Conservation (phyloP, 139 green algal genomes). For the Penium margaritaceum region DNA sequence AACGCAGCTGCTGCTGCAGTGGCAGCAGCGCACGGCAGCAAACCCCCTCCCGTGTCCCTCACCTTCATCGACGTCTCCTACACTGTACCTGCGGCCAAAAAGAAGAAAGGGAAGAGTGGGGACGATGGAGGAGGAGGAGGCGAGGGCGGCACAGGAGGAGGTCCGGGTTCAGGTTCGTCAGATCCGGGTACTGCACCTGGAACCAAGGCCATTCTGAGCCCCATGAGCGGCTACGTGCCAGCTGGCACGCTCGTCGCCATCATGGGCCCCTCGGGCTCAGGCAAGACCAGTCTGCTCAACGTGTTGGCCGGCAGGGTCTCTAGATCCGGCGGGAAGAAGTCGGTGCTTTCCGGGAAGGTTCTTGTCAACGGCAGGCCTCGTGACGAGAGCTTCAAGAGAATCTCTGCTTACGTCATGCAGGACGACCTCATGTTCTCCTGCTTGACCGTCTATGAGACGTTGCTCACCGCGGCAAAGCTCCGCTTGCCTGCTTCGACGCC, state of each 20-base stretch:
- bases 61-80: no score
- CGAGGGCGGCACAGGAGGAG: no score
- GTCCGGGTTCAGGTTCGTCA: no score
- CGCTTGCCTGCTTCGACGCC: slow-evolving; percentile 39
- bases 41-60: no score
- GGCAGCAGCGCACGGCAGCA: no score
- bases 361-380: slow-evolving; percentile 41
- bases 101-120: no score
- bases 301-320: slow-evolving; percentile 44
- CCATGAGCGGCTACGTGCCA: slow-evolving; percentile 14
- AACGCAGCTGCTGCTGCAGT: no score
- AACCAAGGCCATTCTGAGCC: slow-evolving; percentile 6
- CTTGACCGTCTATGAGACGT: slow-evolving; percentile 46
- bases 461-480: slow-evolving; percentile 40
- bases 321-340: slow-evolving; percentile 5
- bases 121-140: no score
- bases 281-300: slow-evolving; percentile 54
- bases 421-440: slow-evolving; percentile 37
- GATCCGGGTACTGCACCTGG: no score
- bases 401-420: slow-evolving; percentile 51
- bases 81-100: no score
- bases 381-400: slow-evolving; percentile 29
- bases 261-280: slow-evolving; percentile 34
- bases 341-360: slow-evolving; percentile 35
- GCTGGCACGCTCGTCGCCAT: slow-evolving; percentile 29